Evolutionary conservation across 768 basidiomycete species (phyloP), one percentile per base, ranked within the genome.

Genomic region (Cyclocybe cylindracea): DNA sequence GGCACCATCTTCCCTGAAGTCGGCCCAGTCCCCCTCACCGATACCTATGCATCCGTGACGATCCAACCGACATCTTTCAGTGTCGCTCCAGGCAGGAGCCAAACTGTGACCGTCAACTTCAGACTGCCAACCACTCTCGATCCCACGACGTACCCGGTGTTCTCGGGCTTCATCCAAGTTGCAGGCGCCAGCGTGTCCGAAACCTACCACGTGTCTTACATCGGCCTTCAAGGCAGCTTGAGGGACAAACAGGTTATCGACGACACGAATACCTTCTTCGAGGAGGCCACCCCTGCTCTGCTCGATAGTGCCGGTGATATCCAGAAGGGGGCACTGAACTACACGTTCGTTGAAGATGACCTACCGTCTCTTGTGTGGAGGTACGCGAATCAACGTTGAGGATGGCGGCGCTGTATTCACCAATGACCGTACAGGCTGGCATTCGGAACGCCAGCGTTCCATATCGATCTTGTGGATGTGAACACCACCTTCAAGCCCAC

Each of bases 91-190:
- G 76, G 77, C 1, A 55, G 64, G 46, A 64, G 69, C 6, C 71
- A 72, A 32, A 59, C 60, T 8, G 69, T 86, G 51, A 57, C 66
- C 5, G 75, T 74, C 4, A 62, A 57, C n/a, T 78, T 88, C 66
- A 68, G 60, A 0, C 73, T 78, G 0, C 85, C 85, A 0, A 58
- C 58, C 0, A 46, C 46, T 37, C 65, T 74, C 11, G 66, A 80
- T 50, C 67, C 77, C 24, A 63, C 70, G 24, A 68, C 73, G 3
- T 76, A 79, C 61, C 84, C 85, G 8, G 70, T 84, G 45, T 85
- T 78, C 67, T 82, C 80, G 18, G 85, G 84, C 1, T 83, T 75
- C 70, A 79, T 86, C 29, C 70, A 78, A 49, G 61, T 78, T 29
- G 65, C 69, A 45, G 71, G 68, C 42, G 24, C 24, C 24, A 49